Evolutionary conservation across 768 basidiomycete species (phyloP).

Genomic region (Pleurotus platypus): DNA sequence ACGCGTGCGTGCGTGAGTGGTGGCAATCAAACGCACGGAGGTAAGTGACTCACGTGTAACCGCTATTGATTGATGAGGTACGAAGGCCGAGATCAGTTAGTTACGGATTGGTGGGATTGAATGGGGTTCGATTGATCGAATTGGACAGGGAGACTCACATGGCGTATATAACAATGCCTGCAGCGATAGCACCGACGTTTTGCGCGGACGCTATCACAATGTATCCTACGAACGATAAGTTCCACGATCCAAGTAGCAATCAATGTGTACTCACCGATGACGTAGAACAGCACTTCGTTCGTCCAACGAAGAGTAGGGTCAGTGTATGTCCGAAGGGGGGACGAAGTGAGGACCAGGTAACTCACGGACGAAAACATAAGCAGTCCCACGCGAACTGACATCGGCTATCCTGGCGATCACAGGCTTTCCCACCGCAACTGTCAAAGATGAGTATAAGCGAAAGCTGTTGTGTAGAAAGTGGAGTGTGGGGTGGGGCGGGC

Average conservation of each 20-base stretch:
- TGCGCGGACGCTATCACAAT: constrained; percentile 50
- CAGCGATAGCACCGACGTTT: constrained; percentile 41
- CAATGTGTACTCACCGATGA: constrained; percentile 37
- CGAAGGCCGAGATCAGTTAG: constrained; percentile 7
- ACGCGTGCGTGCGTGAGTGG: constrained; percentile 3
- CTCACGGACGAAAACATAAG: constrained; percentile 56
- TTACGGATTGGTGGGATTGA: too few relatives aligned
- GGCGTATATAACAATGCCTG: constrained; percentile 56
- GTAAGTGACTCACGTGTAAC: constrained; percentile 47
- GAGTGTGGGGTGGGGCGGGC: background rate
- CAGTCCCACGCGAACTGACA: constrained; percentile 61
- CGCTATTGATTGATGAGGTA: constrained; percentile 32
- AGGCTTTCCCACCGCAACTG: constrained; percentile 54
- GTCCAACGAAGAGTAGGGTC: background rate
- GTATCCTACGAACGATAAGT: constrained; percentile 30
- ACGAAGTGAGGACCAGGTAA: constrained; percentile 12
- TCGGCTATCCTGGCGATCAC: constrained; percentile 74
- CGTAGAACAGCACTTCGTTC: constrained; percentile 51
- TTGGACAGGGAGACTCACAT: constrained; percentile 31
- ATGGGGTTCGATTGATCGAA: background rate
- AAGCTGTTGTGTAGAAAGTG: background rate
- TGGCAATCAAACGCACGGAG: too few relatives aligned
- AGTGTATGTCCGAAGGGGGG: background rate
- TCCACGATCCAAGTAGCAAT: background rate
- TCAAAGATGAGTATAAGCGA: background rate